Evolutionary conservation across 352 stramenopile species (phyloP).

Genomic region (Globisporangium ultimum): DNA sequence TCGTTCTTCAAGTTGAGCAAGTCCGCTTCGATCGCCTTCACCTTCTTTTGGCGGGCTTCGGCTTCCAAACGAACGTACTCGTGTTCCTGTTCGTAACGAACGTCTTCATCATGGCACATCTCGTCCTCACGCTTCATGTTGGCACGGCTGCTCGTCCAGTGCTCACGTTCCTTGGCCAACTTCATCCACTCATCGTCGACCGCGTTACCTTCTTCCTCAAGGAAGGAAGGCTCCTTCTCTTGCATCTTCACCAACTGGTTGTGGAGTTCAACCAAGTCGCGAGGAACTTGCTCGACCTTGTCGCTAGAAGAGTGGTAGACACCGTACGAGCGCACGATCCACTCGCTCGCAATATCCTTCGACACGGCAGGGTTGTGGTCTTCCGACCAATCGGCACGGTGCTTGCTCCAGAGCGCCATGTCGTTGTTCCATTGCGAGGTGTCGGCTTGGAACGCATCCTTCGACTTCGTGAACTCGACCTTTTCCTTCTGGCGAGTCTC

Average conservation of each 20-base stretch:
- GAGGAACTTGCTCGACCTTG: slow-evolving; percentile 44
- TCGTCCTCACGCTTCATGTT: slow-evolving; percentile 90
- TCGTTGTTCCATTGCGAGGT: slow-evolving; percentile 88
- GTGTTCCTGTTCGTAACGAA: slow-evolving; percentile 83
- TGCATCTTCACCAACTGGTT: slow-evolving; percentile 79
- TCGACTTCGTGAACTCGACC: slow-evolving; percentile 87
- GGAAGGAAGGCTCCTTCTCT: slow-evolving; percentile 70
- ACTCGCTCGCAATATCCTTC: slow-evolving; percentile 86
- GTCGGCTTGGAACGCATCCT: slow-evolving; percentile 85
- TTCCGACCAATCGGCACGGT: slow-evolving; percentile 85
- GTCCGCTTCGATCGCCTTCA: slow-evolving; percentile 77
- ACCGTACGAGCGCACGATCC: slow-evolving; percentile 84
- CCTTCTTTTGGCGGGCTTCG: slow-evolving; percentile 81
- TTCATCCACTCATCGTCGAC: slow-evolving; percentile 89
- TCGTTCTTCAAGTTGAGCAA: slow-evolving; percentile 75
- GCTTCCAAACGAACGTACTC: slow-evolving; percentile 72
- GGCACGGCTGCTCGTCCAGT: slow-evolving; percentile 83
- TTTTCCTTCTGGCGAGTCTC: slow-evolving; percentile 84
- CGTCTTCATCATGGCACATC: slow-evolving; percentile 83
- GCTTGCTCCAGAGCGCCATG: slow-evolving; percentile 86
- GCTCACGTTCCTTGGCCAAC: slow-evolving; percentile 84
- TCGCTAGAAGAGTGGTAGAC: slow-evolving; percentile 64
- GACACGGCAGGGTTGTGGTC: slow-evolving; percentile 85
- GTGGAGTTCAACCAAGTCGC: slow-evolving; percentile 73
- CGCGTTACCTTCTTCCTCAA: slow-evolving; percentile 79